Percentiles rank a stretch among this genome's conserved stretches.
These are phyloP conservation scores for Carnegiea gigantea DNA, from an alignment of 179 eudicot genomes.

Conservation along the genomic window DNA sequence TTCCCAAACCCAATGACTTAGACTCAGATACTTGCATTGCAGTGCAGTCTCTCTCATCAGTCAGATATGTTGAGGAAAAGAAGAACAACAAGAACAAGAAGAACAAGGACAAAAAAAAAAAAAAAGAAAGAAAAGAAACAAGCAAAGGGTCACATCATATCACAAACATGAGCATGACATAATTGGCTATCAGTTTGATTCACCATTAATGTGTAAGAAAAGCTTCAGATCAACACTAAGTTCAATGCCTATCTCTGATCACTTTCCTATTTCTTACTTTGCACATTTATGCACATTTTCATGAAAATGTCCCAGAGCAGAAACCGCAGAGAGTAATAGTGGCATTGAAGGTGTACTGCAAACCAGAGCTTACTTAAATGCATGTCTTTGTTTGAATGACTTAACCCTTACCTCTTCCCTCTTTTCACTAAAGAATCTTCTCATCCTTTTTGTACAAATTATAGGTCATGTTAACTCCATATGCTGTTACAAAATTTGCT, in stretches of 20 bases:
- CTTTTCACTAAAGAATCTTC: constrained; percentile 10
- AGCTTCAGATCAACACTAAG: constrained; percentile 21
- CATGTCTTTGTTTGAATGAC: constrained; percentile 15
- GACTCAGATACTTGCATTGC: constrained; percentile 25
- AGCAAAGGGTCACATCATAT: not conserved
- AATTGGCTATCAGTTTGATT: constrained; percentile 15
- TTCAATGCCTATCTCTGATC: not conserved
- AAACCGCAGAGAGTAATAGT: not conserved
- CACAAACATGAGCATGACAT: constrained; percentile 5
- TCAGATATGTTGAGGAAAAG: not conserved
- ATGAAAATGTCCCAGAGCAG: constrained; percentile 9
- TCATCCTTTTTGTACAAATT: constrained; percentile 15
- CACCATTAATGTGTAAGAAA: constrained; percentile 28
- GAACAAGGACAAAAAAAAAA: not conserved
- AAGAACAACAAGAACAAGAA: not conserved
- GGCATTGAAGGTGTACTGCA: constrained; percentile 16
- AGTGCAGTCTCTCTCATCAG: not conserved
- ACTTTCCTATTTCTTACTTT: not conserved
- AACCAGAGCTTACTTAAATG: constrained; percentile 19
- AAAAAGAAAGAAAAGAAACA: not conserved
- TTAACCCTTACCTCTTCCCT: not conserved
- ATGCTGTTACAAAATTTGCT: not conserved
- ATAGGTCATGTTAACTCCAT: not conserved
- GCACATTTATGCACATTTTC: not conserved
- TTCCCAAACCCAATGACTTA: constrained; percentile 8